Evolutionary conservation across 2,329 filamentous ascomycete species (phyloP).

Genomic region (Pseudopithomyces chartarum): DNA sequence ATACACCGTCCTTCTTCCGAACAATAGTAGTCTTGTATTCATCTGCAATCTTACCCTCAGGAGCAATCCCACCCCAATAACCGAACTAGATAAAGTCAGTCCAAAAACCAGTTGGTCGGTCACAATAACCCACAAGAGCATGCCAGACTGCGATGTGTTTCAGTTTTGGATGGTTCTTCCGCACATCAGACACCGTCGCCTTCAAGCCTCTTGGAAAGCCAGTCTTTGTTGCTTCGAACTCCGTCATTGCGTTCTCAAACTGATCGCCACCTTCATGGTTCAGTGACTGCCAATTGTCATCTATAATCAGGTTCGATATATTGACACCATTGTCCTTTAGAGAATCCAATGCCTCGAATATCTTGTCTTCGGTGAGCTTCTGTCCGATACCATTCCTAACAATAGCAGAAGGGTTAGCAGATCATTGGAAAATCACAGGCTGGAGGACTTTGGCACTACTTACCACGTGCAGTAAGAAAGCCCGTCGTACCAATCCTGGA

Average conservation of each 20-base stretch:
- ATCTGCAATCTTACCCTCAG: slow-evolving; percentile 72
- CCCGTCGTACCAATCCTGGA: slow-evolving; percentile 89
- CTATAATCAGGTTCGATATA: slow-evolving; percentile 86
- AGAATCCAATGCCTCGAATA: slow-evolving; percentile 74
- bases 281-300: slow-evolving; percentile 79
- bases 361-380: slow-evolving; percentile 77
- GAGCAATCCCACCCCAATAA: slow-evolving; percentile 78
- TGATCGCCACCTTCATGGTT: slow-evolving; percentile 54
- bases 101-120: background rate
- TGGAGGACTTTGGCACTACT: no score
- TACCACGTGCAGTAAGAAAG: slow-evolving; percentile 89
- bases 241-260: slow-evolving; percentile 62
- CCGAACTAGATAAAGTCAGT: slow-evolving; percentile 19
- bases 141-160: slow-evolving; percentile 94
- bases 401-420: no score
- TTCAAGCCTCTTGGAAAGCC: slow-evolving; percentile 83
- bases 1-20: slow-evolving; percentile 59
- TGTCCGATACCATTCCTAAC: slow-evolving; percentile 81
- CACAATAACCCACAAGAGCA: slow-evolving; percentile 62
- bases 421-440: no score
- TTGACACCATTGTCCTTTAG: slow-evolving; percentile 75
- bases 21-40: slow-evolving; percentile 75
- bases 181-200: slow-evolving; percentile 70
- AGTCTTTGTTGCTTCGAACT: slow-evolving; percentile 82
- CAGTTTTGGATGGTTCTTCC: slow-evolving; percentile 71